Percentiles rank a stretch among this genome's conserved stretches.
These are phyloP conservation scores for Paecilomyces formosus DNA, from an alignment of 2,329 filamentous ascomycete species.

Conservation along the genomic window DNA sequence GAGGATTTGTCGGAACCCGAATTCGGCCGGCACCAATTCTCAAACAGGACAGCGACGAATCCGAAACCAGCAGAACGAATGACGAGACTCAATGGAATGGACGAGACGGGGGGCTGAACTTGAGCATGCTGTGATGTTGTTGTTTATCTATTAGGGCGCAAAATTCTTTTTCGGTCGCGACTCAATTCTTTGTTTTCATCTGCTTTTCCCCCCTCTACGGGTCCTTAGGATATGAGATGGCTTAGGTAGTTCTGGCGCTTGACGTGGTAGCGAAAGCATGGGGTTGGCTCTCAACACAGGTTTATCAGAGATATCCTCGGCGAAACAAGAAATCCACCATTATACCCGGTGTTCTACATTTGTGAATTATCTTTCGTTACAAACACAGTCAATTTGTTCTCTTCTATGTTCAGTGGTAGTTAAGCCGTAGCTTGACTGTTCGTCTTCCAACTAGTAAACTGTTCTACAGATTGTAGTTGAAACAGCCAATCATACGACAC, in stretches of 20 bases:
- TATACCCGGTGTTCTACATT: background rate
- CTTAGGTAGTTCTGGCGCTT: background rate
- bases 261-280: background rate
- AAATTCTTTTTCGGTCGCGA: background rate
- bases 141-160: background rate
- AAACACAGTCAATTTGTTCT: background rate
- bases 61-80: slow-evolving; percentile 2
- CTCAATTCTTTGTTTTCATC: slow-evolving; percentile 3
- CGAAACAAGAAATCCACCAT: background rate
- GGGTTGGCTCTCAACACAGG: background rate
- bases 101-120: slow-evolving; percentile 18
- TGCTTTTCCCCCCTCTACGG: slow-evolving; percentile 1
- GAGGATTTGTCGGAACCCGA: slow-evolving; percentile 75
- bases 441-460: too few species aligned
- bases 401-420: background rate
- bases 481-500: too few species aligned
- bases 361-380: background rate
- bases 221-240: background rate
- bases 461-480: too few species aligned
- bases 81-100: slow-evolving; percentile 12
- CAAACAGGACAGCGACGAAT: background rate
- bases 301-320: background rate
- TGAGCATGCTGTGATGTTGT: slow-evolving; percentile 19
- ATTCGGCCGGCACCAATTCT: slow-evolving; percentile 21
- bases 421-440: too few species aligned